These are phyloP conservation scores for Onygenales sp. DNA, from an alignment of 2,329 filamentous ascomycete genomes.

Conservation along the genomic window DNA sequence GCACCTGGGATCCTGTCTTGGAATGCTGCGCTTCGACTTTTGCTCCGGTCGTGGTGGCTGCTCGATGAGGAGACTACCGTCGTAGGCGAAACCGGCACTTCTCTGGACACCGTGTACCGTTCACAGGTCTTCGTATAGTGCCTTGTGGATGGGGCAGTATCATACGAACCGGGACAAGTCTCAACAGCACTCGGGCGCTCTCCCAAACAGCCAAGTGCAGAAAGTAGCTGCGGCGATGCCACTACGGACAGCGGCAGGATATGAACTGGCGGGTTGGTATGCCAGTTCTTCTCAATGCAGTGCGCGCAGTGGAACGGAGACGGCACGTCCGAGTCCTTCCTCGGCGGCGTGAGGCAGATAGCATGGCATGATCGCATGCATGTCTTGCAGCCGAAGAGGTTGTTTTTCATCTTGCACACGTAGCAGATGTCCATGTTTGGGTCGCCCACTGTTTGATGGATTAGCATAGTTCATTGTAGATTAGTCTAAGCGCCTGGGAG, in stretches of 20 bases:
- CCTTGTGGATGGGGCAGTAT: not conserved
- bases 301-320: not conserved
- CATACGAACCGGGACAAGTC: not conserved
- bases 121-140: not conserved
- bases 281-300: not conserved
- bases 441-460: not conserved
- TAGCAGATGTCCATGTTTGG: not conserved
- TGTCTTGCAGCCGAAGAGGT: not conserved
- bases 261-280: not conserved
- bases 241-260: not conserved
- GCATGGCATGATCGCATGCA: conserved; percentile 1
- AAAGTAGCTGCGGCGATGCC: not conserved
- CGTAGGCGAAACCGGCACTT: not conserved
- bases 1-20: not conserved
- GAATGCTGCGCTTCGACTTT: not conserved
- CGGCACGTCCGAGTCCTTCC: not conserved
- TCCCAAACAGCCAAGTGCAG: no score
- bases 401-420: not conserved
- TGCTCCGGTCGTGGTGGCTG: not conserved
- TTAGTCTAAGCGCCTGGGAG: no score
- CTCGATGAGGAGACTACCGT: not conserved
- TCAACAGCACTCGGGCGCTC: not conserved
- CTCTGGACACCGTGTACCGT: not conserved
- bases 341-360: not conserved
- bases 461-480: not conserved